Base-by-base conservation (phyloP, 257 asterid species). In the Prunella vulgaris region DNA sequence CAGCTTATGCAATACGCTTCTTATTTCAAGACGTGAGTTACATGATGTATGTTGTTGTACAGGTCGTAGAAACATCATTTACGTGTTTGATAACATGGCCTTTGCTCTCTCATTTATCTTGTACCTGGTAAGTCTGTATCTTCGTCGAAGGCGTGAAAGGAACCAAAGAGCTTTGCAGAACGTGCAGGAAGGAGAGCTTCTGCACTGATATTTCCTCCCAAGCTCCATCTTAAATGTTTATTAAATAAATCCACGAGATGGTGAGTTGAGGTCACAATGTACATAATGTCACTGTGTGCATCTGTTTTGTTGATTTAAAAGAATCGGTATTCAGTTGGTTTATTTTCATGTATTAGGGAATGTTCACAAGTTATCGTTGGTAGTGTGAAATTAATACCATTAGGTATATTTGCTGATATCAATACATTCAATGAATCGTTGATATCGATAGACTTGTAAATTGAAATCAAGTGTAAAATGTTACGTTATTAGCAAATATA, bases 31-130 rank as follows among this genome's bases (percentile, higher is more conserved):
- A 15, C 21, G 10, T 40, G 14, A 9, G 10, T 38, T 10, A 38
- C 27, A 38, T 10, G 27, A 18, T 13, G n/a, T 54, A 30, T 65
- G 27, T 51, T 68, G 64, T 61, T 37, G 28, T 28, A 63, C 87
- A 88, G 97, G 90, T 57, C 84, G 79, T 54, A 77, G 68, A 17
- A 82, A 84, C 56, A 75, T 80, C 27, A 64, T 79, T 58, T 79
- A 82, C 44, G 75, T 84, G 66, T 84, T 88, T 56, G 97, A 88
- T 60, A 76, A 73, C 78, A 77, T 83, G 2, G 92, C 92, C 10
- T 69, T 82, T 38, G 82, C 69, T 4, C 86, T 90, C 61, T 85
- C 86, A 5, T 60, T 80, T 37, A 38, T 85, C 69, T 66, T 88
- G 56, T 82, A 86, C 64, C 37, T 85, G 30, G 81, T 66, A 22